Evolutionary conservation across 2,329 filamentous ascomycete species (phyloP).

Genomic region (Orbilia ellipsospora): DNA sequence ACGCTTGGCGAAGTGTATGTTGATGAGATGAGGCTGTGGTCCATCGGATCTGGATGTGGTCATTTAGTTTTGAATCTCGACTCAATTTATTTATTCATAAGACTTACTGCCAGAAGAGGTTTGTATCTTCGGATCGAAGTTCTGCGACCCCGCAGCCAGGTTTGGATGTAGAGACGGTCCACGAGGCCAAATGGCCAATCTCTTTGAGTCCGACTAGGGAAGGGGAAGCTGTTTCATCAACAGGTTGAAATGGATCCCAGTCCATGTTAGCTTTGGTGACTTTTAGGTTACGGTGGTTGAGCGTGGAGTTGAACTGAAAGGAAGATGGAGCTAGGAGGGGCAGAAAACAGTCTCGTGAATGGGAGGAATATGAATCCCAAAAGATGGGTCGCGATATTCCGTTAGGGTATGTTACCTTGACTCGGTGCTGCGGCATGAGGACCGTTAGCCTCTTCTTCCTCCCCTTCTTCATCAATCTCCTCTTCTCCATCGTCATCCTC

Average conservation of each 20-base stretch:
- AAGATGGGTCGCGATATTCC: too few relatives aligned
- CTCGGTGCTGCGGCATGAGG: not conserved
- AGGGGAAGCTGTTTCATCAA: conserved; percentile 6
- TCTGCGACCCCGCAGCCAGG: conserved; percentile 82
- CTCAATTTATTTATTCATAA: not conserved
- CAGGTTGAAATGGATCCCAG: not conserved
- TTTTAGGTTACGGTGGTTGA: not conserved
- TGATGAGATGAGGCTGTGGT: conserved; percentile 82
- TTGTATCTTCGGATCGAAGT: conserved; percentile 77
- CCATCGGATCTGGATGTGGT: conserved; percentile 76
- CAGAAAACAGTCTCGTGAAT: not conserved
- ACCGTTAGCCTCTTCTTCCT: conserved; percentile 30
- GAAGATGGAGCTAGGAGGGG: not conserved
- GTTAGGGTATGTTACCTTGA: conserved; percentile 33
- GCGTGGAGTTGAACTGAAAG: not conserved
- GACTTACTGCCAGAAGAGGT: conserved; percentile 80
- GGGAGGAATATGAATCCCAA: too few relatives aligned
- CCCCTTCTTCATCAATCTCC: conserved; percentile 28
- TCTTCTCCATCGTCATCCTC: conserved; percentile 26
- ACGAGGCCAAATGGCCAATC: conserved; percentile 84
- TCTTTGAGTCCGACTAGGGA: conserved; percentile 73
- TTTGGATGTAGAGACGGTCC: conserved; percentile 84
- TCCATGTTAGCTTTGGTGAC: conserved; percentile 16
- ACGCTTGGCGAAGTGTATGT: conserved; percentile 85
- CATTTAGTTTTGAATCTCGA: conserved; percentile 8